These are phyloP conservation scores for Fusarium chuoi DNA, from an alignment of 2,329 filamentous ascomycete species.

Conservation along the genomic window DNA sequence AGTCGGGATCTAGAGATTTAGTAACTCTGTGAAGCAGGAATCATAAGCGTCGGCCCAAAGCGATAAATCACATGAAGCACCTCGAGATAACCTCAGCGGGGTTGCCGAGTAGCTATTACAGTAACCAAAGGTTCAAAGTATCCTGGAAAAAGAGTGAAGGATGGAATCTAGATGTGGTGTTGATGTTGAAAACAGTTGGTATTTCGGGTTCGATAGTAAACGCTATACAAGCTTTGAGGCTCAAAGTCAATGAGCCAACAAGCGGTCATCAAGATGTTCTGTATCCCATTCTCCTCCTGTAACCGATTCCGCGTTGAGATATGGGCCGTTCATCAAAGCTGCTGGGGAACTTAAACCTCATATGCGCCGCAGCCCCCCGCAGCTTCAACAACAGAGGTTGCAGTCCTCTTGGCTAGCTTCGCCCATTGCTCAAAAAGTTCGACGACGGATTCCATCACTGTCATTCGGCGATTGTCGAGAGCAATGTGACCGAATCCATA, in stretches of 20 bases:
- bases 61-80: background rate
- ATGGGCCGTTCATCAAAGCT: background rate
- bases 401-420: background rate
- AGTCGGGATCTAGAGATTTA: background rate
- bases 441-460: background rate
- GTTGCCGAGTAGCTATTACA: background rate
- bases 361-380: background rate
- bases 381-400: background rate
- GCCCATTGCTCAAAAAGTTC: background rate
- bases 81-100: background rate
- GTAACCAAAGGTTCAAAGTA: background rate
- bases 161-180: too few species aligned
- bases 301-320: background rate
- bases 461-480: background rate
- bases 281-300: background rate
- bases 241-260: background rate
- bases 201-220: background rate
- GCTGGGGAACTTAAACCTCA: background rate
- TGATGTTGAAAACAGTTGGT: background rate
- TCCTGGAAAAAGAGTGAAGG: background rate
- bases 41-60: too few species aligned
- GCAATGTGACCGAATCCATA: background rate
- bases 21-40: background rate
- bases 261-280: background rate
- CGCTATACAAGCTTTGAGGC: background rate